Evolutionary conservation across 352 stramenopile genomes (phyloP).

Genomic region (Pythium aphanidermatum): DNA sequence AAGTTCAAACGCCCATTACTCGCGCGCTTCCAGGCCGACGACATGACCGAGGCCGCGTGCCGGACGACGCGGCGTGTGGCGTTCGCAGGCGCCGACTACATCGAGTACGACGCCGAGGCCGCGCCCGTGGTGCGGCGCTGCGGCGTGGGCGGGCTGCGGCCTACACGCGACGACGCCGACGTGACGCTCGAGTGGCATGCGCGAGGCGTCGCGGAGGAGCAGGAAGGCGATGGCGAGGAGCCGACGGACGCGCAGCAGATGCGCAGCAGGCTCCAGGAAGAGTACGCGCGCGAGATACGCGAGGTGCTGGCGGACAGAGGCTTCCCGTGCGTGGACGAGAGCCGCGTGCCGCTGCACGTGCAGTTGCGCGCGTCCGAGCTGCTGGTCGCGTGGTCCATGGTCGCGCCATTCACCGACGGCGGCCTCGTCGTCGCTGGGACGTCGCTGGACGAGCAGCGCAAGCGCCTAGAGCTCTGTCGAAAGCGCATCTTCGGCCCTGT

Average conservation of each 20-base stretch:
- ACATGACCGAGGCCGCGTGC: neutral
- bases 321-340: slow-evolving; percentile 26
- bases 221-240: neutral
- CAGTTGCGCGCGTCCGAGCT: slow-evolving; percentile 43
- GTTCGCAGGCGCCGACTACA: slow-evolving; percentile 49
- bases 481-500: slow-evolving; percentile 11
- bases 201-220: slow-evolving; percentile 14
- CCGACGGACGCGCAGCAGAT: neutral
- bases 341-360: slow-evolving; percentile 24
- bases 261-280: slow-evolving; percentile 13
- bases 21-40: neutral
- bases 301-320: slow-evolving; percentile 22
- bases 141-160: slow-evolving; percentile 7
- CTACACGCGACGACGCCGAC: slow-evolving; percentile 1
- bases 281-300: slow-evolving; percentile 35
- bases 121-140: slow-evolving; percentile 36
- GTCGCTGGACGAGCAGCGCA: slow-evolving; percentile 13
- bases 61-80: slow-evolving; percentile 22
- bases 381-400: slow-evolving; percentile 24
- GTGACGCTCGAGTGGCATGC: slow-evolving; percentile 40
- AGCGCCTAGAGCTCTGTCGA: slow-evolving; percentile 10
- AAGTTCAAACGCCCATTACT: slow-evolving; percentile 12
- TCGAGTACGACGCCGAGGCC: slow-evolving; percentile 47
- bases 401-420: neutral
- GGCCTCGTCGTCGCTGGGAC: neutral